These are phyloP conservation scores for Boechera stricta DNA, from an alignment of 345 rosid species.

Conservation along the genomic window DNA sequence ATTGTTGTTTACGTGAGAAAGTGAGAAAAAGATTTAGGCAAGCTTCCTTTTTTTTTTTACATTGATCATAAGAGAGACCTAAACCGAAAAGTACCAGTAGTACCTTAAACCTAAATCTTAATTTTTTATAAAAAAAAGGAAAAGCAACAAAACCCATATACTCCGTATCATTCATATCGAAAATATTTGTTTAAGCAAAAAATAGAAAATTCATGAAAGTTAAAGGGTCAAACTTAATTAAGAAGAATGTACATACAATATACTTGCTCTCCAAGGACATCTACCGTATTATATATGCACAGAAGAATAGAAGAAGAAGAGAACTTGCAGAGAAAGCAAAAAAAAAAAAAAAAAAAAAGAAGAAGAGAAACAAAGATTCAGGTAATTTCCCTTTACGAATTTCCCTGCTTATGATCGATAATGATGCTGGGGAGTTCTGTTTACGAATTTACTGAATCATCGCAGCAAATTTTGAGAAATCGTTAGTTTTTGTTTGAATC, in stretches of 20 bases:
- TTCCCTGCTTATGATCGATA: background rate
- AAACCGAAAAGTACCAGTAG: background rate
- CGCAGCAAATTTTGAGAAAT: background rate
- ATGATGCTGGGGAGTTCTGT: constrained; percentile 8
- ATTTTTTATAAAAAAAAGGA: background rate
- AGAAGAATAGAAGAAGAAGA: too few species aligned
- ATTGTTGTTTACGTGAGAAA: background rate
- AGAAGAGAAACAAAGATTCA: constrained; percentile 1
- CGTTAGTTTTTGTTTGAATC: background rate
- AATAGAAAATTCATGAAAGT: constrained; percentile 12
- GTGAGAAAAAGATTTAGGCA: background rate
- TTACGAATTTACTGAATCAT: background rate
- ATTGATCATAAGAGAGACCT: background rate
- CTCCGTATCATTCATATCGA: background rate
- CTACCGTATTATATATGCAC: background rate
- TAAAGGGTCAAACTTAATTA: constrained; percentile 3
- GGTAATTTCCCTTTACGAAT: background rate
- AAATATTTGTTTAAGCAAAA: constrained; percentile 15
- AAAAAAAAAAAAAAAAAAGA: background rate
- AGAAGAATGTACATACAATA: background rate
- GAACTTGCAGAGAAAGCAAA: constrained; percentile 23
- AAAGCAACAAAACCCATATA: background rate
- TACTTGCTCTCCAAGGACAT: constrained; percentile 25
- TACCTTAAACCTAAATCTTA: background rate
- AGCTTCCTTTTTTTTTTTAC: background rate